Conservation (phyloP, 495 filamentous ascomycete species). For the Glutinoglossum americanum region DNA sequence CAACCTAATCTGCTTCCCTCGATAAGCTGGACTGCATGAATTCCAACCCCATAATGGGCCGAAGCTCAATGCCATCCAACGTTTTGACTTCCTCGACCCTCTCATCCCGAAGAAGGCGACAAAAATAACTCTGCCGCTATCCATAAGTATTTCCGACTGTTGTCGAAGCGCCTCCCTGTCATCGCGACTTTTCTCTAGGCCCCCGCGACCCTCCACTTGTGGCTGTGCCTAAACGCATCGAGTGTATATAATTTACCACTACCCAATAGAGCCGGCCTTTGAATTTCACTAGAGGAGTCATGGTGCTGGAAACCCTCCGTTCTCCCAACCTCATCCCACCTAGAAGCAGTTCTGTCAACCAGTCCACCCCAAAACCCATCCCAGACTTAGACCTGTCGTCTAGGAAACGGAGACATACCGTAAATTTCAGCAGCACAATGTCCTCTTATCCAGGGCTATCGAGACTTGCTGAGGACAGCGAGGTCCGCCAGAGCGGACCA, state of each 20-base stretch:
- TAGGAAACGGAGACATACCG: background rate
- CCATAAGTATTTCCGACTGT: too few species aligned
- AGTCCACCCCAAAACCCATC: background rate
- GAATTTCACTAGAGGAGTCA: background rate
- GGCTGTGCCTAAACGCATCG: too few species aligned
- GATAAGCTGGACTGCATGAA: background rate
- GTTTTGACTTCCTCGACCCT: background rate
- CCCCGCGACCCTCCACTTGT: background rate
- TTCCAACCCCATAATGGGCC: background rate
- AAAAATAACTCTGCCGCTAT: too few species aligned
- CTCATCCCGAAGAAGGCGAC: background rate
- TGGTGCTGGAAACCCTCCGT: constrained; percentile 20
- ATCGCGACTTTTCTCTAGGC: too few species aligned
- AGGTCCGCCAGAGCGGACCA: constrained; percentile 6
- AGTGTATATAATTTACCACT: too few species aligned
- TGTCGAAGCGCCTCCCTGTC: too few species aligned
- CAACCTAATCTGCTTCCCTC: background rate
- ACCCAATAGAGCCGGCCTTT: background rate
- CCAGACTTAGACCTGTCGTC: background rate
- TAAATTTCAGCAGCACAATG: background rate
- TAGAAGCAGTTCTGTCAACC: constrained; percentile 42
- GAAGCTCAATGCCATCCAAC: background rate
- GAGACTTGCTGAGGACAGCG: constrained; percentile 3
- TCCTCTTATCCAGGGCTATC: background rate
- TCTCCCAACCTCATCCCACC: constrained; percentile 52